These are phyloP conservation scores for Lindgomyces ingoldianus DNA, from an alignment of 495 filamentous ascomycete species.

Conservation along the genomic window DNA sequence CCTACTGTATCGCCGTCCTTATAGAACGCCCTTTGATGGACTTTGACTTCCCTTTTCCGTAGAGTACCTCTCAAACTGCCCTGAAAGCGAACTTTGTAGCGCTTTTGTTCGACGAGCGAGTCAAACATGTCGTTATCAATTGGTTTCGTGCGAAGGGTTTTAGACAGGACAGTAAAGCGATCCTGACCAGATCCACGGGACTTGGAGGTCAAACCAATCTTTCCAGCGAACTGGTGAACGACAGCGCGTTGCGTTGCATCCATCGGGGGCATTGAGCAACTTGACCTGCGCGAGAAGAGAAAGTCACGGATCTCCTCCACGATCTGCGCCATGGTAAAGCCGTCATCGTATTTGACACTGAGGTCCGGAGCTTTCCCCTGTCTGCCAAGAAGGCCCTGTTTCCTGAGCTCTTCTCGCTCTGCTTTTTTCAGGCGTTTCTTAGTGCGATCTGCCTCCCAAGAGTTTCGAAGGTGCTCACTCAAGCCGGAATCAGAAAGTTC, in stretches of 20 bases:
- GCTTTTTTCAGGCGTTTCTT: slow-evolving; percentile 80
- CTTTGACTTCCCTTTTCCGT: not conserved
- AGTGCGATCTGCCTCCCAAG: slow-evolving; percentile 75
- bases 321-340: slow-evolving; percentile 71
- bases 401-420: slow-evolving; percentile 75
- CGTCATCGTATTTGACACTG: slow-evolving; percentile 68
- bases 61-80: slow-evolving; percentile 24
- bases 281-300: slow-evolving; percentile 60
- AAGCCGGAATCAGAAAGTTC: slow-evolving; percentile 76
- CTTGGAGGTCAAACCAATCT: slow-evolving; percentile 76
- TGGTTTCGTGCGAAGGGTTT: slow-evolving; percentile 62
- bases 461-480: slow-evolving; percentile 57
- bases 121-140: slow-evolving; percentile 50
- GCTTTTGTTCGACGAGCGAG: slow-evolving; percentile 22
- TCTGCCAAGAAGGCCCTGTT: slow-evolving; percentile 74
- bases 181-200: slow-evolving; percentile 72
- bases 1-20: slow-evolving; percentile 91
- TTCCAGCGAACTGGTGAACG: slow-evolving; percentile 72
- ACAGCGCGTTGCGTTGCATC: slow-evolving; percentile 70
- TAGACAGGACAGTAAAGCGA: slow-evolving; percentile 76
- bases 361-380: slow-evolving; percentile 64
- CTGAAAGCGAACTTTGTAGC: slow-evolving; percentile 53
- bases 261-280: slow-evolving; percentile 82
- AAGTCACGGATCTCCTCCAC: slow-evolving; percentile 72
- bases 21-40: slow-evolving; percentile 49